These are phyloP conservation scores for Penicillium sp. DNA, from an alignment of 2,329 filamentous ascomycete genomes.

Conservation along the genomic window DNA sequence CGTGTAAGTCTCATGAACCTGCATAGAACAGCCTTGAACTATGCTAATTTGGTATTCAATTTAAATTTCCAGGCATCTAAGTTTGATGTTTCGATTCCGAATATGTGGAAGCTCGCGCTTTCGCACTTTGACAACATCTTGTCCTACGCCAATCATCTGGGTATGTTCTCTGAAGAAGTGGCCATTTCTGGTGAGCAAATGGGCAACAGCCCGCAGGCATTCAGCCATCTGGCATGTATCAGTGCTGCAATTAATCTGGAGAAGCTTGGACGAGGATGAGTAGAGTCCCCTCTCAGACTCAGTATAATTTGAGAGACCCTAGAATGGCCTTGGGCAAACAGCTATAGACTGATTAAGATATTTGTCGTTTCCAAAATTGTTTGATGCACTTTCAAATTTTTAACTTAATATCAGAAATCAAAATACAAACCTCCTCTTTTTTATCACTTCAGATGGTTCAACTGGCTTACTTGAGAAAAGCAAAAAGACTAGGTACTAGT, in stretches of 20 bases:
- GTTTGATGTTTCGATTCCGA: slow-evolving; percentile 33
- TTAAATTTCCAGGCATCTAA: slow-evolving; percentile 23
- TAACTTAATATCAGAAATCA: not conserved
- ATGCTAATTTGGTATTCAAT: not conserved
- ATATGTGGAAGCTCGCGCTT: slow-evolving; percentile 51
- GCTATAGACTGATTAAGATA: slow-evolving; percentile 5
- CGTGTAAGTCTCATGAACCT: slow-evolving; percentile 52
- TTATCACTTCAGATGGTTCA: not conserved
- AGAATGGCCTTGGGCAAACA: not conserved
- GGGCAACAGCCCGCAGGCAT: slow-evolving; percentile 77
- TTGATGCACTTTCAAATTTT: not conserved
- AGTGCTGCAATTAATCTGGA: slow-evolving; percentile 76
- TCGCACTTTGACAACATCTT: slow-evolving; percentile 77
- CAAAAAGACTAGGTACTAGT: too few species aligned
- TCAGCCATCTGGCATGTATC: slow-evolving; percentile 72
- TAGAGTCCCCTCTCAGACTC: not conserved
- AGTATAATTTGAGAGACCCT: not conserved
- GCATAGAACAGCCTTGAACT: not conserved
- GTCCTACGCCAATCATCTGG: slow-evolving; percentile 71
- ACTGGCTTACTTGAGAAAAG: too few species aligned
- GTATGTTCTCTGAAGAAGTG: slow-evolving; percentile 79
- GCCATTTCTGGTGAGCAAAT: slow-evolving; percentile 72
- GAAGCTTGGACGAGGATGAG: slow-evolving; percentile 34
- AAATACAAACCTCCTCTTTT: not conserved
- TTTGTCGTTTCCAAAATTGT: not conserved